Evolutionary conservation across 805 yeast genomes (phyloP).

Genomic region (Pichia scutulata): DNA sequence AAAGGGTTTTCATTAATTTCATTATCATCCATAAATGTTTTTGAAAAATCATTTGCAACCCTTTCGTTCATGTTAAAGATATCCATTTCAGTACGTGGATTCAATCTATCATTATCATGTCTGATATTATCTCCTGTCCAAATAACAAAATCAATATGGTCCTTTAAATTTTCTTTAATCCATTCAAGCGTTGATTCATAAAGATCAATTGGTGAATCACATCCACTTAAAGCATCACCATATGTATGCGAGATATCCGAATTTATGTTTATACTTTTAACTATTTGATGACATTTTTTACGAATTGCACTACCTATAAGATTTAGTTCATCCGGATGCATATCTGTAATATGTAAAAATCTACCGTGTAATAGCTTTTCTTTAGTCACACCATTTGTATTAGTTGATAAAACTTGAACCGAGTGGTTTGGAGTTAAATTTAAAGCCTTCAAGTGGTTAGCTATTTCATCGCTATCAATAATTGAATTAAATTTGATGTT

Average conservation of each 20-base stretch:
- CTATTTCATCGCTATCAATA: conserved; percentile 17
- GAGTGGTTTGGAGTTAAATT: conserved; percentile 38
- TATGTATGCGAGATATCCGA: conserved; percentile 49
- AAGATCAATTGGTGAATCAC: conserved; percentile 64
- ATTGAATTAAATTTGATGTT: background rate
- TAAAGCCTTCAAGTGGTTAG: conserved; percentile 24
- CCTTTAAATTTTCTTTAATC: conserved; percentile 56
- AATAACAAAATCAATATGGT: conserved; percentile 74
- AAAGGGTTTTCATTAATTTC: conserved; percentile 25
- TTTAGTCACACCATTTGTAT: conserved; percentile 2
- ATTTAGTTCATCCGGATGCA: conserved; percentile 76
- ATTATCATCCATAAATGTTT: conserved; percentile 43
- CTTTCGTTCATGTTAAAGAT: conserved; percentile 62
- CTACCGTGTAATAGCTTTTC: conserved; percentile 50
- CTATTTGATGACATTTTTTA: conserved; percentile 46
- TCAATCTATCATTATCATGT: conserved; percentile 70
- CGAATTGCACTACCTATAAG: conserved; percentile 41
- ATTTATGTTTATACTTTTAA: conserved; percentile 28
- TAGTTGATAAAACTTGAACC: conserved; percentile 12
- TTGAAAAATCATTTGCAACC: conserved; percentile 45
- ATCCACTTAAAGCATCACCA: conserved; percentile 71
- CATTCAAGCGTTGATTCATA: conserved; percentile 59
- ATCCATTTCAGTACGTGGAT: conserved; percentile 66
- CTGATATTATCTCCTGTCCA: conserved; percentile 91
- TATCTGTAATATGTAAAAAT: conserved; percentile 78